These are phyloP conservation scores for Aspergillus wentii DNA, from an alignment of 495 filamentous ascomycete species.

Conservation along the genomic window DNA sequence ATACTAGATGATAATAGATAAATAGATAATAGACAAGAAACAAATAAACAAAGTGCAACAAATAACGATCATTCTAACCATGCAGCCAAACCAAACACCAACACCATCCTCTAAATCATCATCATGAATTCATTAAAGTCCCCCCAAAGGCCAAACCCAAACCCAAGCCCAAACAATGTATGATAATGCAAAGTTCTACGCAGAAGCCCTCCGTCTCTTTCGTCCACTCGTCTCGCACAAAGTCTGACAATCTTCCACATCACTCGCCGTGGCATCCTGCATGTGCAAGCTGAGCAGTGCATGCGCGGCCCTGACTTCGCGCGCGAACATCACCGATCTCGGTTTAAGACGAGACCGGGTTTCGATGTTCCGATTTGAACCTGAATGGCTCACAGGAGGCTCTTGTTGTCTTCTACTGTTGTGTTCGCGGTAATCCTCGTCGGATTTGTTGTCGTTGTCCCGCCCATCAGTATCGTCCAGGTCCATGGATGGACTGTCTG, in stretches of 20 bases:
- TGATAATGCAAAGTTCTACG: no score
- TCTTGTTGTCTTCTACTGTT: slow-evolving; percentile 9
- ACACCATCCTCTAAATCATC: no score
- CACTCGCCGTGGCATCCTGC: slow-evolving; percentile 27
- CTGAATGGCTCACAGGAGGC: no score
- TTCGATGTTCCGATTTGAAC: slow-evolving; percentile 6
- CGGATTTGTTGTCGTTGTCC: slow-evolving; percentile 5
- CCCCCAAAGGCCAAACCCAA: no score
- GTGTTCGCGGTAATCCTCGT: slow-evolving; percentile 17
- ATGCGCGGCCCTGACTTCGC: slow-evolving; percentile 53
- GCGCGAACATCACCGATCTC: slow-evolving; percentile 6
- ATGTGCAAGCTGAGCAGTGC: slow-evolving; percentile 51
- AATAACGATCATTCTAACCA: no score
- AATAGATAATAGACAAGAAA: no score
- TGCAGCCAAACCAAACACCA: no score
- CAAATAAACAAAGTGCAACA: no score
- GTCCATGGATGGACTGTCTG: slow-evolving; percentile 1
- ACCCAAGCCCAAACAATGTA: no score
- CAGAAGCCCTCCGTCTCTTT: slow-evolving; percentile 14
- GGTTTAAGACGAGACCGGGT: neutral
- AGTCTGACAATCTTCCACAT: slow-evolving; percentile 4
- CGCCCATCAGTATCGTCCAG: no score
- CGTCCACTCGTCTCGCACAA: slow-evolving; percentile 3
- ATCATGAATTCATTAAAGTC: no score
- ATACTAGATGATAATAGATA: no score